These are phyloP conservation scores for Mycena maculata DNA, from an alignment of 768 basidiomycete genomes.

Conservation along the genomic window DNA sequence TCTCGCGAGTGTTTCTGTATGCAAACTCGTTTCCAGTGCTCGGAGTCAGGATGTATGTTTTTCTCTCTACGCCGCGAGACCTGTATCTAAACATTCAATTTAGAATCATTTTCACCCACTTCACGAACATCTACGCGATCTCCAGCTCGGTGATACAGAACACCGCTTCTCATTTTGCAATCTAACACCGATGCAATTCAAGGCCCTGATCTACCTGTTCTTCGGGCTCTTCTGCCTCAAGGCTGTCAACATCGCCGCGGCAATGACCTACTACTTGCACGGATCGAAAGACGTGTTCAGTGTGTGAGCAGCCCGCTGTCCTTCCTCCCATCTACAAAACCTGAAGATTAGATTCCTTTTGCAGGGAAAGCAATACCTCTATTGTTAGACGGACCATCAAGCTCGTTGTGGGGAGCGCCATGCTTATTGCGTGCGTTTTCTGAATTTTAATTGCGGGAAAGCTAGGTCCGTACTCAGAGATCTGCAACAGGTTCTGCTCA, in stretches of 20 bases:
- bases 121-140: slow-evolving; percentile 23
- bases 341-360: not conserved
- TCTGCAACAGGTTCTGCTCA: not conserved
- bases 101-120: slow-evolving; percentile 23
- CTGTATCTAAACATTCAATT: not conserved
- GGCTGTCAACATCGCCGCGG: slow-evolving; percentile 1
- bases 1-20: not conserved
- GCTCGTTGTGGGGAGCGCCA: slow-evolving; percentile 11
- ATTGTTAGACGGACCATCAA: not conserved
- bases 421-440: slow-evolving; percentile 10
- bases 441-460: not conserved
- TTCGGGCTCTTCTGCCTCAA: slow-evolving; percentile 26
- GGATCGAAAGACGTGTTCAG: not conserved
- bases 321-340: not conserved
- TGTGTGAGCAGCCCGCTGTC: not conserved
- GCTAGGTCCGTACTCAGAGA: too few relatives aligned
- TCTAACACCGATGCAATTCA: not conserved
- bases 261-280: not conserved
- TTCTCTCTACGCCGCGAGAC: not conserved
- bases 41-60: slow-evolving; percentile 22
- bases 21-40: not conserved
- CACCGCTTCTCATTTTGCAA: not conserved
- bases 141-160: slow-evolving; percentile 10
- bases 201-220: slow-evolving; percentile 20
- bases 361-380: slow-evolving; percentile 6